Evolutionary conservation across 441 rosid genomes (phyloP), one percentile per base, ranked within the genome.

Genomic region (Populus tomentosa): DNA sequence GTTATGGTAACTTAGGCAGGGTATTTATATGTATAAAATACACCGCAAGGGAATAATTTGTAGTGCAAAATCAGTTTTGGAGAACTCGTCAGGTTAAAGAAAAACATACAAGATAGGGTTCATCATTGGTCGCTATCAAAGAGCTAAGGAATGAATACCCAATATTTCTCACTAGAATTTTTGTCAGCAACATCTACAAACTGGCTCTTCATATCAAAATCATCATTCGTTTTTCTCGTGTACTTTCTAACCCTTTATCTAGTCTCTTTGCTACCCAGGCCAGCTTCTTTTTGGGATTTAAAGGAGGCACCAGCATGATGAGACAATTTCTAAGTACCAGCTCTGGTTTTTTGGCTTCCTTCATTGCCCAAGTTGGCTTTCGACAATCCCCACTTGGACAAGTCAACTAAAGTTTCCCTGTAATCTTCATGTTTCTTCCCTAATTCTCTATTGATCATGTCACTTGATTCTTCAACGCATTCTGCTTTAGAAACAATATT

Each of bases 101-200:
- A 64, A 18, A 9, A 3, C 72, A 46, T 67, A 75, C 78, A 67
- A 75, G 78, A 68, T 30, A 75, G 18, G 66, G 7, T 61, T 7
- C 33, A 50, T 32, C 21, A 40, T n/a, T 23, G 32, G 50, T 42
- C 16, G 28, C 46, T 1, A 68, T 53, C 66, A 75, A 66, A 30
- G 65, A 75, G 46, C 46, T 63, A 66, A 21, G 53, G 13, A 21
- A 7, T 40, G 26, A 20, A 20, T 38, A 38, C 53, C 21, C 11
- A 21, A 3, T 42, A 8, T 5, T 11, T 33, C 21, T 11, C 13
- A 6, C 24, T 38, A 10, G 32, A 61, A 32, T 73, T 36, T 24
- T 7, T n/a, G 13, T 67, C 33, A 23, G 36, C 23, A 14, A 73
- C 53, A 24, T 61, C 64, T 67, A 30, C 11, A 67, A 33, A 72